Base-by-base conservation (phyloP, 2,329 filamentous ascomycete genomes). In the Onygena corvina region DNA sequence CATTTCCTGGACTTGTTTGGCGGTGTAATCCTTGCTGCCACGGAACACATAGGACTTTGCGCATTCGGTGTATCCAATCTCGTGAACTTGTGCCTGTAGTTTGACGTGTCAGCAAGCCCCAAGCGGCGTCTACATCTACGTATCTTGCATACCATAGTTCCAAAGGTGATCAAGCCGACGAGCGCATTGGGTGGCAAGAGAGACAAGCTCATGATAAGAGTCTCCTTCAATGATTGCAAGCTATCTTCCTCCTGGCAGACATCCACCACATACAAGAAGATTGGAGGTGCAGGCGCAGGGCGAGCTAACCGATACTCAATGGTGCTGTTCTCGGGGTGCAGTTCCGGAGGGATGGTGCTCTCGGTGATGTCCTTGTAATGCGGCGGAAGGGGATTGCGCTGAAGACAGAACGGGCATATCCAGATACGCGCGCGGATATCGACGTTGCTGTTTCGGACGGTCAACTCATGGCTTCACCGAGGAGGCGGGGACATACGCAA, bases 1-100 rank as follows among this genome's bases (percentile, higher is more conserved):
- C 92, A 98, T 98, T 63, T 98, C 92, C 67, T 96, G 90, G n/a
- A 98, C 88, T 65, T 96, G 89, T 71, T 96, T 96, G 48, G 89
- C 86, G n/a, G 82, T 77, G 67, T 98, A 98, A 62, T 98, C 92
- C 73, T 96, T 98, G 74, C 82, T 95, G 33, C 92, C 92, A 50
- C 90, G 81, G 76, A 98, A 98, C 35, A 98, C 92, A 61, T 95
- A 98, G 4, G 90, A 95, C 70, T 96, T 98, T 56, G 92, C 87
- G 68, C 92, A 98, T 69, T 96, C 92, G 49, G 86, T 89, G 64
- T 98, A 98, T 49, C 92, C 92, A 58, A 98, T 86, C 69, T 98
- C 92, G 65, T 98, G 92, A 14, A 98, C 87, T 78, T 95, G 89
- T 27, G 87, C 81, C 84, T 88, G 57, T 40, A 11, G 44, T 1